Base-by-base conservation (phyloP, 768 basidiomycete genomes). In the Termitomyces sp. region DNA sequence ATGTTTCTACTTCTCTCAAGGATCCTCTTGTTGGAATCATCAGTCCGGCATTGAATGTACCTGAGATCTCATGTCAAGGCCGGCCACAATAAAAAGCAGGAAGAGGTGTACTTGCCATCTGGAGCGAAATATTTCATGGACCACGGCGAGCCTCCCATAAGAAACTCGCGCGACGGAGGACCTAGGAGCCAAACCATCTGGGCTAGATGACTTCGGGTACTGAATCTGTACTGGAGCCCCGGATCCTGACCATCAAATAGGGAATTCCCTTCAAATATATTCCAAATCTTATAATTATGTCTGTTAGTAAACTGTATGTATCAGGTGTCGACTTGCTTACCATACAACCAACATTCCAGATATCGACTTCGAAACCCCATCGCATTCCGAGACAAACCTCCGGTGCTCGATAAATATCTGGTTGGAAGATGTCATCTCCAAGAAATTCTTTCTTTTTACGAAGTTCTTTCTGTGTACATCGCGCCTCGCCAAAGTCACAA, bases 401-500 rank as follows among this genome's bases (percentile, higher is more conserved):
- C 20, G 48, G 48, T 7, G 14, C 32, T 49, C 48, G 31, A 49
- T 17, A 49, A 32, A 17, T 7, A 3, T 32, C 3, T 29, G 31
- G 48, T 17, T 49, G 48, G 10, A 14, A 14, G 7, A 14, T 4
- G 1, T 15, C 10, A 10, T 31, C 47, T 4, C 8, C 5, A 34
- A 34, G 34, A 38, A 12, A 10, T 2, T 48, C 4, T 31, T 32
- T 25, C 25, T 25, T 25, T 25, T 25, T 25, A 25, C 25, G 2
- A 42, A 42, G 4, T 42, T 15, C 15, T 31, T 14, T 59, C 38
- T 25, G 25, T 25, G 57, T 58, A 34, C 42, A 57, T 48, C 50
- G 45, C 6, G 66, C 71, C 60, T 60, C 60, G 60, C 71, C 66
- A 63, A 70, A 67, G 65, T 69, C 66, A 56, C 63, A 64, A 25